Percentiles rank a stretch among this genome's conserved stretches.
Evolutionary conservation across 2,329 filamentous ascomycete genomes (phyloP).

Genomic region (Colletotrichum phormii): DNA sequence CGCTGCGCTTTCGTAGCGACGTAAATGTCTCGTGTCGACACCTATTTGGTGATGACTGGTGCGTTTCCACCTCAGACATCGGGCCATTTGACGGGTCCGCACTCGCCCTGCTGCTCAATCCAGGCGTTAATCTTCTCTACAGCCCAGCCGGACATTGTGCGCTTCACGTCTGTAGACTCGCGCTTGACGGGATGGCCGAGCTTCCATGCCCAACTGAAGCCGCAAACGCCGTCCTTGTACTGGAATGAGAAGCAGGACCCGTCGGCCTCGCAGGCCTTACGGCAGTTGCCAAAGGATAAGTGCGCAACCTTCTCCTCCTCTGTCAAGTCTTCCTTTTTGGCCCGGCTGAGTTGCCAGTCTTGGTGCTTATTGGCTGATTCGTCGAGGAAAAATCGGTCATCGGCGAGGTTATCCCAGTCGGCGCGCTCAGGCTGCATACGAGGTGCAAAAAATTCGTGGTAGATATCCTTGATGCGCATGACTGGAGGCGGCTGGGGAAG

Average conservation of each 20-base stretch:
- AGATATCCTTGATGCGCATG: slow-evolving; percentile 61
- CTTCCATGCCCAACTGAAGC: slow-evolving; percentile 48
- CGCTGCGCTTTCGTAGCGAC: neutral
- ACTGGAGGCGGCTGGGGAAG: slow-evolving; percentile 41
- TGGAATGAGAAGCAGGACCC: slow-evolving; percentile 55
- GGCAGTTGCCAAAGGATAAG: slow-evolving; percentile 55
- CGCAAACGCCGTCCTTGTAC: slow-evolving; percentile 53
- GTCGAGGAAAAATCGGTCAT: slow-evolving; percentile 57
- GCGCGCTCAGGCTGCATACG: slow-evolving; percentile 51
- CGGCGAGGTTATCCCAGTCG: slow-evolving; percentile 66
- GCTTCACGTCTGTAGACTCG: slow-evolving; percentile 43
- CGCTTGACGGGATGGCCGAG: slow-evolving; percentile 52
- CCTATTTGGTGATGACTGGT: neutral
- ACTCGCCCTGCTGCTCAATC: slow-evolving; percentile 51
- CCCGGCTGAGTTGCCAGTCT: slow-evolving; percentile 45
- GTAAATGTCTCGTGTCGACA: neutral
- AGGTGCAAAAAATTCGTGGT: slow-evolving; percentile 56
- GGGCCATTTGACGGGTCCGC: slow-evolving; percentile 48
- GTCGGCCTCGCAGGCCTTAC: slow-evolving; percentile 54
- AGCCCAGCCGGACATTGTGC: slow-evolving; percentile 55
- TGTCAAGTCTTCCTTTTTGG: slow-evolving; percentile 48
- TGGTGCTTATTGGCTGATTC: slow-evolving; percentile 43
- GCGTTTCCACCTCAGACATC: slow-evolving; percentile 20
- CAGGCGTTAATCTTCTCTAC: slow-evolving; percentile 53
- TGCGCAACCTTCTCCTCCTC: slow-evolving; percentile 55